phyloP scores from a whole-genome alignment of 202 grass and related monocot species.

The Musa balbisiana region DNA sequence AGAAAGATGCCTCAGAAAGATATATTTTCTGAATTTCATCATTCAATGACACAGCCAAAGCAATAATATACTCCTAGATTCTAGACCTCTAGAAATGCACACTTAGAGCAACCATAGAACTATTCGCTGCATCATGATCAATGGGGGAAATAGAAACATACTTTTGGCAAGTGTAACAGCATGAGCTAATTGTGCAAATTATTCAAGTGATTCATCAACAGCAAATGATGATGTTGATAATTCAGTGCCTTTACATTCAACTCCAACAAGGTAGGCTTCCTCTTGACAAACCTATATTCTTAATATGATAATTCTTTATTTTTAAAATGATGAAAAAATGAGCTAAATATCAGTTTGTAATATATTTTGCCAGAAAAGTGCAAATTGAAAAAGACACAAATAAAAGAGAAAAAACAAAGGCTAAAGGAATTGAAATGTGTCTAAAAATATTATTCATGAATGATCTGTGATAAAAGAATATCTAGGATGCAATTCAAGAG shows the following conservation, averaged over 20 bases:
- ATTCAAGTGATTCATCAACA: slow-evolving; percentile 67
- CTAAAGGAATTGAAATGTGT: too few species aligned
- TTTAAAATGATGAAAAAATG: too few species aligned
- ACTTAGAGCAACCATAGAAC: neutral
- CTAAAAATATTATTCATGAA: too few species aligned
- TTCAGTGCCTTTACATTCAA: slow-evolving; percentile 53
- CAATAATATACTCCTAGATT: neutral
- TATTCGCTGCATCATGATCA: neutral
- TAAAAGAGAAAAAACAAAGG: too few species aligned
- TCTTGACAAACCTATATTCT: slow-evolving; percentile 21
- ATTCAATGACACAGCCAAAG: too few species aligned
- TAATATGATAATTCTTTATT: slow-evolving; percentile 12
- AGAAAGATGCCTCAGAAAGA: too few species aligned
- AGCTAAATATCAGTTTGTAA: too few species aligned
- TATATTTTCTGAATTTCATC: too few species aligned
- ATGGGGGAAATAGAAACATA: slow-evolving; percentile 21
- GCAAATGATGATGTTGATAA: slow-evolving; percentile 22
- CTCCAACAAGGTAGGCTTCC: slow-evolving; percentile 70
- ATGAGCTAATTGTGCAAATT: slow-evolving; percentile 73
- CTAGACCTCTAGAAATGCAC: neutral
- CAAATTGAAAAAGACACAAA: too few species aligned
- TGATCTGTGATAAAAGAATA: too few species aligned
- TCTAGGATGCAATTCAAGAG: too few species aligned
- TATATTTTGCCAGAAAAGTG: too few species aligned
- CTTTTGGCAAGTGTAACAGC: slow-evolving; percentile 54